Evolutionary conservation across 768 basidiomycete species (phyloP).

Genomic region (Leucocoprinus birnbaumii): DNA sequence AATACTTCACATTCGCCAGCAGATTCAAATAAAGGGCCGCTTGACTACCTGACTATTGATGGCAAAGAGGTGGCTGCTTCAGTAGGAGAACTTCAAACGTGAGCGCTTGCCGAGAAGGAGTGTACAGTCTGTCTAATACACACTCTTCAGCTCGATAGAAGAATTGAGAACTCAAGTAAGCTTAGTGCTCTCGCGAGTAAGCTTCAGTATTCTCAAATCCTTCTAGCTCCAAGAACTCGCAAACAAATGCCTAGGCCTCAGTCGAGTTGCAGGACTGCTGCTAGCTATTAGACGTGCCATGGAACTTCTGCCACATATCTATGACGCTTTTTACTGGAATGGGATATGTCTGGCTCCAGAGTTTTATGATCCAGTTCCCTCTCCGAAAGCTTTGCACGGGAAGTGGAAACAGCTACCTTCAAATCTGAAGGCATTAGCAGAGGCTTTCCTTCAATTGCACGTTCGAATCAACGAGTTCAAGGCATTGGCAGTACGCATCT

Average conservation of each 20-base stretch:
- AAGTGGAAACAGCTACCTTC: neutral
- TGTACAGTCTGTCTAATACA: no score
- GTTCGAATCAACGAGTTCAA: conserved; percentile 5
- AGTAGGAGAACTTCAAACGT: no score
- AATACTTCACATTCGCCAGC: no score
- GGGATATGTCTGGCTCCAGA: conserved; percentile 1
- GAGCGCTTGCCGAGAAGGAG: no score
- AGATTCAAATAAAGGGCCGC: no score
- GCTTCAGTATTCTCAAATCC: no score
- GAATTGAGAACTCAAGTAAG: no score
- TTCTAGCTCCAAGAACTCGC: neutral
- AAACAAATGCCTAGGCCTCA: conserved; percentile 3
- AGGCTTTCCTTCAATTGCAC: neutral
- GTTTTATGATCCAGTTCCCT: neutral
- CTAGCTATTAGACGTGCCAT: conserved; percentile 4
- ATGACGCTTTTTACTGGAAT: conserved; percentile 4
- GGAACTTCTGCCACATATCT: neutral
- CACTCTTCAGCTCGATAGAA: no score
- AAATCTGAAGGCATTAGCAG: neutral
- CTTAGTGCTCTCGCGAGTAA: no score
- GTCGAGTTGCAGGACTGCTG: conserved; percentile 6
- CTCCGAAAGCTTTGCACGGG: neutral
- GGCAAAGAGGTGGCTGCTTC: no score
- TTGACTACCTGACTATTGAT: no score
- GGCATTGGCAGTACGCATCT: neutral